Evolutionary conservation across 768 basidiomycete species (phyloP), one percentile per base, ranked within the genome.

Genomic region (Trametes meyenii): DNA sequence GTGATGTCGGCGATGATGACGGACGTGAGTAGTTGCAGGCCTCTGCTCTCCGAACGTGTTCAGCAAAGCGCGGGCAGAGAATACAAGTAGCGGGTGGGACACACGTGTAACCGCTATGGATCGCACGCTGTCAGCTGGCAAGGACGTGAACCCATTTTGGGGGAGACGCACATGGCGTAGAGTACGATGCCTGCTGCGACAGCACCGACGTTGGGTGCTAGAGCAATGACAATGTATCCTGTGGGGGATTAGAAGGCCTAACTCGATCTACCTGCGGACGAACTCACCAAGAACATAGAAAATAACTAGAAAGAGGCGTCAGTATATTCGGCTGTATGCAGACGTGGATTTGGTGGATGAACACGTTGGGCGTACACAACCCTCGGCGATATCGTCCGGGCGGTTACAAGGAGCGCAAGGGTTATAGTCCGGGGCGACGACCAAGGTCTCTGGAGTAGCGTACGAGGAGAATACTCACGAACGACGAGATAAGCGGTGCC

Each of bases 21-120:
- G 43, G 85, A 83, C 10, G 83, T 86, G 17, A 88, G 78, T 11
- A 88, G 74, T 71, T 88, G 86, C 35, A 88, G 73, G 3, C 86
- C 86, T 14, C 81, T 82, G 52, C 6, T n/a, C 52, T 36, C 21
- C 45, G 45, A 39, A 21, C 24, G 2, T 8, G 26, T 48, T 73
- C 36, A 65, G 63, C 23, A 60, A 33, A 16, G 36, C 33, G 19
- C 33, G 35, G 13, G 61, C 16, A 65, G 79, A 14, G 1, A 35
- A 19, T 12, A 57, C 48, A 14, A n/a, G 39, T 70, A 59, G 6
- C 64, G 55, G 63, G 38, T 8, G 24, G 5, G 16, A 77, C 82
- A 64, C 60, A 83, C 76, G 85, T 85, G 68, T 88, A 88, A 19
- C 86, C 85, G 57, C 86, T 87, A 58, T 1, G 70, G 57, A 26